Evolutionary conservation across 2,329 filamentous ascomycete genomes (phyloP).

Genomic region (Scedosporium apiospermum): DNA sequence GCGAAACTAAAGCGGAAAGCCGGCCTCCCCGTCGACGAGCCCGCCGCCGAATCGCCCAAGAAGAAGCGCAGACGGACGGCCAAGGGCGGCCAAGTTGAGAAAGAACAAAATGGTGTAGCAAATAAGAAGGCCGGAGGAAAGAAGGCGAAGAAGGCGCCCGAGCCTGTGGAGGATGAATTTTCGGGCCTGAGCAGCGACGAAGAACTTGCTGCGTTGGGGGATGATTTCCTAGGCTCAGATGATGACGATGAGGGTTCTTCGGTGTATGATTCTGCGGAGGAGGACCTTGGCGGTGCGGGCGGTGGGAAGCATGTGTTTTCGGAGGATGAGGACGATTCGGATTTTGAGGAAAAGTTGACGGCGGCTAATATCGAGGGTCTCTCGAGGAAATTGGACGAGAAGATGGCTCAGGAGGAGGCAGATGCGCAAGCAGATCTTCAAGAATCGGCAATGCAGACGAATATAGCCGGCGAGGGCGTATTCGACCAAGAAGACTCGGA

Average conservation of each 20-base stretch:
- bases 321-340: constrained; percentile 83
- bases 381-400: constrained; percentile 71
- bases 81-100: constrained; percentile 21
- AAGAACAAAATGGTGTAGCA: constrained; percentile 21
- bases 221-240: constrained; percentile 53
- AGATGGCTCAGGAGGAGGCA: constrained; percentile 67
- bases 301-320: constrained; percentile 70
- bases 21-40: constrained; percentile 53
- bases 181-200: constrained; percentile 31
- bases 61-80: constrained; percentile 47
- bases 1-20: constrained; percentile 80
- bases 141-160: constrained; percentile 20
- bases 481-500: constrained; percentile 40
- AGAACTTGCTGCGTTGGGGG: constrained; percentile 34
- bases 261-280: constrained; percentile 64
- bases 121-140: constrained; percentile 22
- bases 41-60: constrained; percentile 46
- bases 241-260: constrained; percentile 28
- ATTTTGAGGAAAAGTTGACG: constrained; percentile 82
- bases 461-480: constrained; percentile 67
- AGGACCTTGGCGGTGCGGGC: constrained; percentile 29
- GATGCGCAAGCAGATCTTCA: constrained; percentile 80
- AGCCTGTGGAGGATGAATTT: constrained; percentile 24
- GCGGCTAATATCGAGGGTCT: constrained; percentile 94
- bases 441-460: constrained; percentile 81